Conservation (phyloP, 495 filamentous ascomycete species). For the Emericellopsis terricola region DNA sequence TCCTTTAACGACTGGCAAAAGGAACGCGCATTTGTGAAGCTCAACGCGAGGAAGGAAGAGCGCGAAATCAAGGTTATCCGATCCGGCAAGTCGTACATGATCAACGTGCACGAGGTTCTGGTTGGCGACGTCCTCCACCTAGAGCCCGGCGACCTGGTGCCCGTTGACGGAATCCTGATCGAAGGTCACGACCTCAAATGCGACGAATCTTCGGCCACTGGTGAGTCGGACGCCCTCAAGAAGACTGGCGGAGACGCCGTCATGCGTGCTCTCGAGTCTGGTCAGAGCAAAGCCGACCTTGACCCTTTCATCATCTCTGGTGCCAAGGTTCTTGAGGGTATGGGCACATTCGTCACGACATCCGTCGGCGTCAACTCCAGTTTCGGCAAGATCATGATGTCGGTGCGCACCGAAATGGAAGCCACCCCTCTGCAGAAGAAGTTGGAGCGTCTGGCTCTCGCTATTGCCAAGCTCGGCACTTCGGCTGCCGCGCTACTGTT, state of each 20-base stretch:
- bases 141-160: constrained; percentile 78
- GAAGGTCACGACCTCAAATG: constrained; percentile 55
- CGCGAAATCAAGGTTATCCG: constrained; percentile 56
- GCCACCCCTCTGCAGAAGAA: constrained; percentile 66
- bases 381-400: constrained; percentile 72
- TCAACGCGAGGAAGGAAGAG: constrained; percentile 58
- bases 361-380: constrained; percentile 53
- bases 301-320: constrained; percentile 78
- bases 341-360: constrained; percentile 66
- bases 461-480: constrained; percentile 60
- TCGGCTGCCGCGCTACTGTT: constrained; percentile 54
- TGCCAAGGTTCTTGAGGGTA: constrained; percentile 59
- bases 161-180: constrained; percentile 65
- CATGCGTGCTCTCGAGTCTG: constrained; percentile 39
- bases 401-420: constrained; percentile 55
- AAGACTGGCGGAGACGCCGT: constrained; percentile 46
- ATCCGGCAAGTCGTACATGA: constrained; percentile 55
- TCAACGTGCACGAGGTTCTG: constrained; percentile 64
- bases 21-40: constrained; percentile 48
- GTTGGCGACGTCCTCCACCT: constrained; percentile 73
- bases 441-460: constrained; percentile 55
- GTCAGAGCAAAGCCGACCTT: constrained; percentile 27
- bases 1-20: constrained; percentile 57
- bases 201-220: constrained; percentile 65
- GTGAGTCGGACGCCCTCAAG: constrained; percentile 49